These are phyloP conservation scores for Cladophialophora exuberans DNA, from an alignment of 2,329 filamentous ascomycete species.

Conservation along the genomic window DNA sequence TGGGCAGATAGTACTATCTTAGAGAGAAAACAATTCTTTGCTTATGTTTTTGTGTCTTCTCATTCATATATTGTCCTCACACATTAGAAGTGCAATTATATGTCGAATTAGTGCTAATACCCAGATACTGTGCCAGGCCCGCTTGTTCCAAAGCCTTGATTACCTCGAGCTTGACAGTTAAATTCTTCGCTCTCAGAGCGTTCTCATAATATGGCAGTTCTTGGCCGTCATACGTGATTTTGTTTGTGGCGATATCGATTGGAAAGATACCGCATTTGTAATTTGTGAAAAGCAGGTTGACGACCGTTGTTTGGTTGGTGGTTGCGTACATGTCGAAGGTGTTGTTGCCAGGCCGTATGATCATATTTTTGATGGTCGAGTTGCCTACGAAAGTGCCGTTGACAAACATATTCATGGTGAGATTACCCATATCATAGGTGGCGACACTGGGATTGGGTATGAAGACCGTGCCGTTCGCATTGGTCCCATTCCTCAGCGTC, in stretches of 20 bases:
- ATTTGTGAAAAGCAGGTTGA: constrained; percentile 34
- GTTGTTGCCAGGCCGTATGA: constrained; percentile 59
- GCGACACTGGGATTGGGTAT: constrained; percentile 65
- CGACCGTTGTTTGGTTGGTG: constrained; percentile 49
- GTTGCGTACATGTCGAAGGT: constrained; percentile 52
- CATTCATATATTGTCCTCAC: neutral
- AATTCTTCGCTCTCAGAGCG: constrained; percentile 52
- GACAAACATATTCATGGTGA: constrained; percentile 58
- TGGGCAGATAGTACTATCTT: no score
- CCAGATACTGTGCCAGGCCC: constrained; percentile 15
- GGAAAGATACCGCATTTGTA: constrained; percentile 49
- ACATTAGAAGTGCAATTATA: neutral
- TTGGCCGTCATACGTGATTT: constrained; percentile 51
- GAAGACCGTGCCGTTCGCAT: constrained; percentile 57
- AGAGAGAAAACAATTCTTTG: no score
- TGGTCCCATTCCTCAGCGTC: constrained; percentile 49
- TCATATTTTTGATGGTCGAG: constrained; percentile 54
- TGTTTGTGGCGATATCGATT: constrained; percentile 55
- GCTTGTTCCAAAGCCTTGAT: constrained; percentile 18
- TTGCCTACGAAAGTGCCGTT: constrained; percentile 54
- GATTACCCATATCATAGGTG: constrained; percentile 61
- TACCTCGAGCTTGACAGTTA: constrained; percentile 36
- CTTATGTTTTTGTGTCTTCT: no score
- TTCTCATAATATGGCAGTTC: constrained; percentile 58
- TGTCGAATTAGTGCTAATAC: constrained; percentile 16